Base-by-base conservation (phyloP, 495 filamentous ascomycete species). In the Apiosordaria backusii region DNA sequence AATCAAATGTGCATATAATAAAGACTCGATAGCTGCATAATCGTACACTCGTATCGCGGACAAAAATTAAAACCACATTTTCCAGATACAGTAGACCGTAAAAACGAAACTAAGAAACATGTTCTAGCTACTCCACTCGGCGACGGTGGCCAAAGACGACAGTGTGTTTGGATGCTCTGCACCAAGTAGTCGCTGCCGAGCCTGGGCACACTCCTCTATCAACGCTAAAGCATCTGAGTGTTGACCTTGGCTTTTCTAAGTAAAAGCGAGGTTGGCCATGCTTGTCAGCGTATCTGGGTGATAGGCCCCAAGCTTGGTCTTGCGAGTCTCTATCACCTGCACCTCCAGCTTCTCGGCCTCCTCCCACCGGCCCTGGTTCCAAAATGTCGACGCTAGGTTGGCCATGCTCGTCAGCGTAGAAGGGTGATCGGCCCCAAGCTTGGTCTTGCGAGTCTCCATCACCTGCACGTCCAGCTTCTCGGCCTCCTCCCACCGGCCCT, bases 361-460 rank as follows among this genome's bases (percentile, higher is more conserved):
- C n/a, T n/a, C n/a, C n/a, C n/a, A n/a, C n/a, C 64, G 64, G 40
- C 64, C 64, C 21, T 63, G 65, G 22, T 61, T 64, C 61, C 54
- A 57, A 45, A n/a, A n/a, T n/a, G 57, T 70, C 0, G n/a, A 67
- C 5, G 68, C 68, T 0, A 70, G 68, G 60, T 70, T 70, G 59
- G 2, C 23, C 62, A 70, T 70, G 53, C 68, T 67, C 50, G 66
- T 57, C 60, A 70, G 55, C 55, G 62, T 70, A 50, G 53, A 29
- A 22, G 61, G 66, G 61, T 67, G 55, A 57, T 64, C 58, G 53
- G 62, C 67, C 63, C 67, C 62, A n/a, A 68, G 58, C 58, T 68
- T 68, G 26, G 62, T 63, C 58, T 67, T 62, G 29, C 58, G 0
- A 0, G 50, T 55, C 61, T 63, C 45, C 50, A 63, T 63, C 24